These are phyloP conservation scores for Penicillium aurantiogriseum DNA, from an alignment of 2,329 filamentous ascomycete genomes.

Conservation along the genomic window DNA sequence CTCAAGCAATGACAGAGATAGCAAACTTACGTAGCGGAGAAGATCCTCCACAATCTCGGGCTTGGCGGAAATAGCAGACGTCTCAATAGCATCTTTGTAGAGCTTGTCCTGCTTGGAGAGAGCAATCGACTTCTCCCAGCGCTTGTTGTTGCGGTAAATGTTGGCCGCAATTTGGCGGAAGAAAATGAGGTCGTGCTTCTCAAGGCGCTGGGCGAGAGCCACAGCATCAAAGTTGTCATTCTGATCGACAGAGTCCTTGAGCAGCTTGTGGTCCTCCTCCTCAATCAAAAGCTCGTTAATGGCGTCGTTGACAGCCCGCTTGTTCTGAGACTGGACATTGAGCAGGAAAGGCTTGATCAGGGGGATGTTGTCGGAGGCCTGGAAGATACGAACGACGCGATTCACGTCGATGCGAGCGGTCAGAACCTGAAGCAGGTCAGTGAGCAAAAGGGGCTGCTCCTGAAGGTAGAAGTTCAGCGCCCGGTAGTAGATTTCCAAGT, in stretches of 20 bases:
- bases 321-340: constrained; percentile 95
- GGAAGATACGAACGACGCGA: constrained; percentile 98
- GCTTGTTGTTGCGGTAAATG: constrained; percentile 99
- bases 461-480: constrained; percentile 96
- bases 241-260: constrained; percentile 95
- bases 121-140: constrained; percentile 98
- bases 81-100: constrained; percentile 99
- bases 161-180: constrained; percentile 97
- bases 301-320: constrained; percentile 94
- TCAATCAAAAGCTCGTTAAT: constrained; percentile 98
- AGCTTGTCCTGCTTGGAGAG: constrained; percentile 99
- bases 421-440: constrained; percentile 88
- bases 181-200: constrained; percentile 98
- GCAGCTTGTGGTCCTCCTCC: constrained; percentile 98
- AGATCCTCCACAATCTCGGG: constrained; percentile 91
- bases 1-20: not conserved
- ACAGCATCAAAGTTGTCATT: constrained; percentile 99
- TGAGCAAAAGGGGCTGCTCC: constrained; percentile 91
- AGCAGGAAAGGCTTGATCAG: constrained; percentile 98
- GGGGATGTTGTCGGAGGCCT: constrained; percentile 96
- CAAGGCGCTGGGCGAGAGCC: constrained; percentile 83
- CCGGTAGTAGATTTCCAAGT: constrained; percentile 98
- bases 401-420: constrained; percentile 97
- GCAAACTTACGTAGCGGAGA: constrained; percentile 83
- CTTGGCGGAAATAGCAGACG: constrained; percentile 87